phyloP scores from a whole-genome alignment of 345 rosid species.

The Geranium rotundifolium region DNA sequence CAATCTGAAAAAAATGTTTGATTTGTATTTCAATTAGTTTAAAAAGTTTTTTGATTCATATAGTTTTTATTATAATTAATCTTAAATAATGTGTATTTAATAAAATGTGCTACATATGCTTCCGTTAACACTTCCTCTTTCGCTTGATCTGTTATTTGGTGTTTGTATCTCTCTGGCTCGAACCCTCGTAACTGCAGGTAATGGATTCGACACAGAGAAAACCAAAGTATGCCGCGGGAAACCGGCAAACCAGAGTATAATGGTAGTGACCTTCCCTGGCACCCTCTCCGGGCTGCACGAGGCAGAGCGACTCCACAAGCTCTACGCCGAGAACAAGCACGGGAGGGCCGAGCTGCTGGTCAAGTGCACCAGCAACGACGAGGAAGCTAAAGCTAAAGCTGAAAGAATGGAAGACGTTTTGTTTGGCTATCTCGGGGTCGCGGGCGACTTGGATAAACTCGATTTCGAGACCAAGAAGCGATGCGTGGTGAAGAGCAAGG shows the following conservation, averaged over 20 bases:
- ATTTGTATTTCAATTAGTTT: too few relatives aligned
- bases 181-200: slow-evolving; percentile 17
- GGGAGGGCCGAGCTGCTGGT: slow-evolving; percentile 31
- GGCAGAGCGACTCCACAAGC: slow-evolving; percentile 36
- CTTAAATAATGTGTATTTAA: too few relatives aligned
- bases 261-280: slow-evolving; percentile 33
- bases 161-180: slow-evolving; percentile 5
- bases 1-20: too few relatives aligned
- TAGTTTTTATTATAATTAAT: too few relatives aligned
- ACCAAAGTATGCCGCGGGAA: slow-evolving; percentile 30
- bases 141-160: slow-evolving; percentile 1
- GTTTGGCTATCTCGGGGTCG: slow-evolving; percentile 39
- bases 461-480: slow-evolving; percentile 25
- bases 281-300: slow-evolving; percentile 33
- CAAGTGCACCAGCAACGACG: neutral
- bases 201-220: slow-evolving; percentile 23
- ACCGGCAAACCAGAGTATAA: slow-evolving; percentile 35
- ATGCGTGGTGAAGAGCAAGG: slow-evolving; percentile 33
- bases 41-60: too few relatives aligned
- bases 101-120: neutral
- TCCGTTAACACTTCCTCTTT: neutral
- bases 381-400: slow-evolving; percentile 2
- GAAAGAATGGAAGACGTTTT: slow-evolving; percentile 15
- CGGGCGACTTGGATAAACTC: slow-evolving; percentile 39
- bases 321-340: slow-evolving; percentile 19